Evolutionary conservation across 1,139 yeast species (phyloP).

Genomic region (Scheffersomyces insectosa): DNA sequence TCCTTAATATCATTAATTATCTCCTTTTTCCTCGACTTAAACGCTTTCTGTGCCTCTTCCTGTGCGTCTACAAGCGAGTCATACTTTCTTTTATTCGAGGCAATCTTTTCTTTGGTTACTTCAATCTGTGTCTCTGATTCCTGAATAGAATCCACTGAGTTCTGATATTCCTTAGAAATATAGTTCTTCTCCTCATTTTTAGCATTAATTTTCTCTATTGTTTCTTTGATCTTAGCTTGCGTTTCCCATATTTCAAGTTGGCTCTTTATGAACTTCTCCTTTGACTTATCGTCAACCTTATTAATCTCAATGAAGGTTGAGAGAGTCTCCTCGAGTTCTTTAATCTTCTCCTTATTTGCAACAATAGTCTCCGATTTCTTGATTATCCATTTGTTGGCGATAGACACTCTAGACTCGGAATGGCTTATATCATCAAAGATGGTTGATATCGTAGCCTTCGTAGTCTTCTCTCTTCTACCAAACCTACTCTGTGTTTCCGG

Average conservation of each 20-base stretch:
- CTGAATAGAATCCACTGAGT: conserved; percentile 55
- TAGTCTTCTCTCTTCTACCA: conserved; percentile 37
- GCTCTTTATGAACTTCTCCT: conserved; percentile 21
- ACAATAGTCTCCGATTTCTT: conserved; percentile 37
- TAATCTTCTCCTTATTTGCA: conserved; percentile 20
- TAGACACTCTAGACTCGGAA: conserved; percentile 38
- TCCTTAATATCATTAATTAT: conserved; percentile 23
- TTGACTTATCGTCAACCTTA: conserved; percentile 16
- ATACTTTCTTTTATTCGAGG: conserved; percentile 28
- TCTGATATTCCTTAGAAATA: conserved; percentile 63
- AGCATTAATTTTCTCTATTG: conserved; percentile 36
- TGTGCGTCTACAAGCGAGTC: conserved; percentile 26
- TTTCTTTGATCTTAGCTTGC: conserved; percentile 38
- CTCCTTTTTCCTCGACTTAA: conserved; percentile 23
- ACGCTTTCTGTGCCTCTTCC: conserved; percentile 21
- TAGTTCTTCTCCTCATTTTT: conserved; percentile 59
- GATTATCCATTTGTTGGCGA: conserved; percentile 40
- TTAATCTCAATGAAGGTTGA: conserved; percentile 18
- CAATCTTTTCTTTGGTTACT: conserved; percentile 28
- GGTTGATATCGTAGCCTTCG: conserved; percentile 27
- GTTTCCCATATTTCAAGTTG: conserved; percentile 41
- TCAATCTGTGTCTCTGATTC: conserved; percentile 50
- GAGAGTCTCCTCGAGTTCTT: conserved; percentile 20
- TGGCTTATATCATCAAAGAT: conserved; percentile 39
- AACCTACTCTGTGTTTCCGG: conserved; percentile 21